Conservation (phyloP, 192 early-diverging fungal genomes). For the Coemansia sp. region DNA sequence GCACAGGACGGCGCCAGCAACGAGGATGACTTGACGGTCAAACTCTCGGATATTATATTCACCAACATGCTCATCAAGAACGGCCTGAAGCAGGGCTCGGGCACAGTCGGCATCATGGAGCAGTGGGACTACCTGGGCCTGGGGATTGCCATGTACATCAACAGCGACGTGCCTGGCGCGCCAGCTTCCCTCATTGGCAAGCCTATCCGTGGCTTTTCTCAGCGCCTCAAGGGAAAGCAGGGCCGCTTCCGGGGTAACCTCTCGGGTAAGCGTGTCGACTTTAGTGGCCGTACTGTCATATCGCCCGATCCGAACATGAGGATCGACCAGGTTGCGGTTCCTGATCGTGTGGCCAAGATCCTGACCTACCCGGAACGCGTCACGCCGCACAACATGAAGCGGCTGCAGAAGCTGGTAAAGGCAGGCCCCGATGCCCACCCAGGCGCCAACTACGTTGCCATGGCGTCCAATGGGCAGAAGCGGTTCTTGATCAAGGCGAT, state of each 20-base stretch:
- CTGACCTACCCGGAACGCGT: constrained; percentile 96
- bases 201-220: constrained; percentile 81
- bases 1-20: constrained; percentile 91
- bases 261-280: constrained; percentile 99
- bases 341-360: constrained; percentile 80
- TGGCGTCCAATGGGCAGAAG: constrained; percentile 50
- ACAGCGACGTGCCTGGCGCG: constrained; percentile 89
- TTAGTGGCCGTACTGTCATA: constrained; percentile 97
- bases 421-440: constrained; percentile 90
- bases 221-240: constrained; percentile 97
- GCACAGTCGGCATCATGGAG: constrained; percentile 72
- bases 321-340: constrained; percentile 95
- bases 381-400: constrained; percentile 79
- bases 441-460: constrained; percentile 82
- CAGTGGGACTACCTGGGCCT: constrained; percentile 96
- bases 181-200: constrained; percentile 58
- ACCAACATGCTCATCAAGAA: constrained; percentile 69
- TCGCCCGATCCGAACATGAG: constrained; percentile 97
- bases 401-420: constrained; percentile 64
- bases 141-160: constrained; percentile 94
- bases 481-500: constrained; percentile 71
- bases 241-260: constrained; percentile 98
- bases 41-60: constrained; percentile 89
- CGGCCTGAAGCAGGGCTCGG: constrained; percentile 53
- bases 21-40: constrained; percentile 95